Conservation (phyloP, 805 yeast genomes). For the Candida ulmi region DNA sequence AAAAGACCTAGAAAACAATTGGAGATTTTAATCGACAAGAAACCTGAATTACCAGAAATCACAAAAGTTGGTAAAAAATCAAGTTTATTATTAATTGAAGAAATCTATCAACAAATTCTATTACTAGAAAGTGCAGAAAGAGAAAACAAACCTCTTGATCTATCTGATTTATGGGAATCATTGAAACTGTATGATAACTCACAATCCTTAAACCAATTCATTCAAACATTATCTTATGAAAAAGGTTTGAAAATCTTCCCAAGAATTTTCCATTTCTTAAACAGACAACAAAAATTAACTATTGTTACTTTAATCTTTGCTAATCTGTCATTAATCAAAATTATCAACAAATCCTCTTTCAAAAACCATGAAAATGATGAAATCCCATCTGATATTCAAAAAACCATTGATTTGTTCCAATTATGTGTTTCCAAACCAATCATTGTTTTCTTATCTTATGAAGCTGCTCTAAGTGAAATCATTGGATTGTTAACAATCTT, state of each 20-base stretch:
- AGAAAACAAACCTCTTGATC: slow-evolving; percentile 41
- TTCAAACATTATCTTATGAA: slow-evolving; percentile 75
- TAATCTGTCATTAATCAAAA: slow-evolving; percentile 72
- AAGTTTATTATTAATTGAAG: slow-evolving; percentile 67
- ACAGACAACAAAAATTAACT: slow-evolving; percentile 70
- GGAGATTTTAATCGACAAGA: slow-evolving; percentile 48
- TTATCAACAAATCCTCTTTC: slow-evolving; percentile 75
- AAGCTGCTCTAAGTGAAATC: slow-evolving; percentile 73
- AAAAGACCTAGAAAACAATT: slow-evolving; percentile 86
- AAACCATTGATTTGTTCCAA: slow-evolving; percentile 72
- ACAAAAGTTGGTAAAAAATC: slow-evolving; percentile 37
- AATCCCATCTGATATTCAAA: slow-evolving; percentile 48
- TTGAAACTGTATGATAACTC: slow-evolving; percentile 65
- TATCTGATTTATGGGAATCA: slow-evolving; percentile 64
- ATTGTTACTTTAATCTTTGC: slow-evolving; percentile 74
- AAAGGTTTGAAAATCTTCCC: slow-evolving; percentile 88
- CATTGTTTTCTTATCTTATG: slow-evolving; percentile 72
- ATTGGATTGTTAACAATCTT: slow-evolving; percentile 68
- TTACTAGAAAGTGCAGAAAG: slow-evolving; percentile 73
- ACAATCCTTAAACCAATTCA: slow-evolving; percentile 55
- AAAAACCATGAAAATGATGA: slow-evolving; percentile 49
- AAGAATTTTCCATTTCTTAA: slow-evolving; percentile 78
- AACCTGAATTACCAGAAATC: slow-evolving; percentile 32
- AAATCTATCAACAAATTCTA: slow-evolving; percentile 69
- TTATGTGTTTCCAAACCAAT: slow-evolving; percentile 77